phyloP scores from a whole-genome alignment of 1,284 basidiomycete genomes.

The Pyrrhoderma noxium region DNA sequence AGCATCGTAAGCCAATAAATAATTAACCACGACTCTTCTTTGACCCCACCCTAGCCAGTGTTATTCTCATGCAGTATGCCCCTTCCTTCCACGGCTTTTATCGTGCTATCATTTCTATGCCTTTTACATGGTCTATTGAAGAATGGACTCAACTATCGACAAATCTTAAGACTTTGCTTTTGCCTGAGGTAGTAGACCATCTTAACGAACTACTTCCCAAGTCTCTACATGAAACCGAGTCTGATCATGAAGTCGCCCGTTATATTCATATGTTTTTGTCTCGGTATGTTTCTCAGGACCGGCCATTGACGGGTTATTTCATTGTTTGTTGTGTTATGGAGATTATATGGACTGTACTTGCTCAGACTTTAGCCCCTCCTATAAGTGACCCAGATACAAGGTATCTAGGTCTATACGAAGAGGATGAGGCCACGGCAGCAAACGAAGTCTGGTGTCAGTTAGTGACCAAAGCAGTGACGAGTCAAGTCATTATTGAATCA shows the following conservation, averaged over 20 bases:
- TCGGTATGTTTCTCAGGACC: conserved; percentile 67
- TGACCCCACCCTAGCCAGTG: conserved; percentile 42
- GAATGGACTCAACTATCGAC: conserved; percentile 60
- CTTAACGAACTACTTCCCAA: conserved; percentile 62
- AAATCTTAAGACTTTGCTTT: conserved; percentile 51
- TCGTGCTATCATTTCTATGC: conserved; percentile 72
- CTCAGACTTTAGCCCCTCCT: conserved; percentile 61
- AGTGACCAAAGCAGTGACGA: conserved; percentile 42
- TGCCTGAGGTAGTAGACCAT: conserved; percentile 53
- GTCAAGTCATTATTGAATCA: conserved; percentile 31
- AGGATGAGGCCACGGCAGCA: conserved; percentile 69
- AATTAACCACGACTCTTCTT: background rate
- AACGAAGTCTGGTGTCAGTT: conserved; percentile 73
- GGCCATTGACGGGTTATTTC: conserved; percentile 83
- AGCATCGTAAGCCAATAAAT: conserved; percentile 39
- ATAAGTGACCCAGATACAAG: conserved; percentile 21
- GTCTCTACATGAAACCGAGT: conserved; percentile 48
- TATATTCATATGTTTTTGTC: conserved; percentile 69
- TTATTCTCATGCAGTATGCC: conserved; percentile 67
- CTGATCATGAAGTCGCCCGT: conserved; percentile 42
- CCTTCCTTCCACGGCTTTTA: conserved; percentile 85
- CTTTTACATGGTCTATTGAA: conserved; percentile 63
- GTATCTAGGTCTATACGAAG: conserved; percentile 27
- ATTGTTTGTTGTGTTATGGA: conserved; percentile 81
- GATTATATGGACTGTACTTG: conserved; percentile 75